Evolutionary conservation across 78 protist species (phyloP), one percentile per base, ranked within the genome.

Genomic region (Dictyostelium citrinum): DNA sequence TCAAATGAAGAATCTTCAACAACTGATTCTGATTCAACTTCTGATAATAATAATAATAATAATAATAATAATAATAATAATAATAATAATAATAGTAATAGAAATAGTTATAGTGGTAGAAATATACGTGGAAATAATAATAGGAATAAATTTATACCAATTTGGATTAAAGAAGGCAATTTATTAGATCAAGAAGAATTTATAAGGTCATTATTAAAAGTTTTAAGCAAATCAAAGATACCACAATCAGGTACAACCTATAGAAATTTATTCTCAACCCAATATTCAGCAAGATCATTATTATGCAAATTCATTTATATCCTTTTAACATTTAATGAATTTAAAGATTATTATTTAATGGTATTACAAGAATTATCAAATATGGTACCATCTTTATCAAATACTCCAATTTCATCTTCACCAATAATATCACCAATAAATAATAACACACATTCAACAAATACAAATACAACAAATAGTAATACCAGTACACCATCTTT

Each of bases 91-190:
- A 55, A 55, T 20, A 88, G 49, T n/a, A n/a, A 75, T 22, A 31
- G 33, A 75, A 64, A 64, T 29, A 27, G 72, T 37, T 55, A 55
- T 55, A 61, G 37, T 78, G 83, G 68, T 24, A 20, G 41, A 17
- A 24, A 80, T 45, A 27, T 35, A n/a, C 22, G 37, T 9, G 31
- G 51, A n/a, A 55, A 55, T 55, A 20, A 20, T 64, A 55, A 55
- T 20, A 88, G 49, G 46, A 76, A 78, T 16, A 51, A 46, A 55
- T 35, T 10, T 16, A 78, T 88, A 31, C 93, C 74, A 61, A 70
- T 74, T 20, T 88, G 93, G 93, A 76, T 88, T 12, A 88, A 88
- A 46, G 93, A 88, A 68, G 93, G 80, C 4, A 58, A 88, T 78
- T 27, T 88, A 16, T 88, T 88, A 22, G 58, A 46, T 20, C 41